Base-by-base conservation (phyloP, 441 rosid species). In the Gossypium davidsonii region DNA sequence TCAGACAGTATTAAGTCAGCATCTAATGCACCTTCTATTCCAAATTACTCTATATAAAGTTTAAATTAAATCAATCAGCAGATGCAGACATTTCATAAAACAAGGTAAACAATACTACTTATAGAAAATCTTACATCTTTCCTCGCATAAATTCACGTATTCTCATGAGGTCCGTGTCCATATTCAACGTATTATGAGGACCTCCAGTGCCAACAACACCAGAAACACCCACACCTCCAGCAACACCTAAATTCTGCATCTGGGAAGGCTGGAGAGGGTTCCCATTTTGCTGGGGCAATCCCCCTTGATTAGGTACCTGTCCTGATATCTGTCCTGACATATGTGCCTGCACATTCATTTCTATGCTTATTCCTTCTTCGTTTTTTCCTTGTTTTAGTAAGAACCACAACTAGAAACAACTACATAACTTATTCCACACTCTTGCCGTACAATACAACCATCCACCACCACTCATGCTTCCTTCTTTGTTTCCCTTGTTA, bases 331-430 rank as follows among this genome's bases (percentile, higher is more conserved):
- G 91, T 70, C 95, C 95, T 2, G 99, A 84, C 85, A 90, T 75
- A 78, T 90, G 97, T 2, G 98, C 81, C 78, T 83, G 98, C 79
- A 88, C 90, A 86, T 90, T 90, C 98, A 91, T 90, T 14, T 68
- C 72, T 25, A 88, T 87, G n/a, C 71, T 59, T 78, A n/a, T 23
- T 73, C 76, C 72, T 81, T 52, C 73, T 69, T 72, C 77, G 79
- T 57, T 78, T 64, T 57, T 83, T 74, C 56, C 79, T 86, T 73
- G 42, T 64, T 61, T 79, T 77, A 48, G 57, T 64, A 74, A 79
- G 56, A 58, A 67, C 66, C 15, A 82, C 75, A 72, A 78, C 70
- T 55, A 78, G 53, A 55, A 78, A 78, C 73, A 76, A 62, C 39
- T 26, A 81, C 87, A 82, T 82, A 84, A 80, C 81, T 80, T 48